These are phyloP conservation scores for Rickenella mellea DNA, from an alignment of 768 basidiomycete species.

Conservation along the genomic window DNA sequence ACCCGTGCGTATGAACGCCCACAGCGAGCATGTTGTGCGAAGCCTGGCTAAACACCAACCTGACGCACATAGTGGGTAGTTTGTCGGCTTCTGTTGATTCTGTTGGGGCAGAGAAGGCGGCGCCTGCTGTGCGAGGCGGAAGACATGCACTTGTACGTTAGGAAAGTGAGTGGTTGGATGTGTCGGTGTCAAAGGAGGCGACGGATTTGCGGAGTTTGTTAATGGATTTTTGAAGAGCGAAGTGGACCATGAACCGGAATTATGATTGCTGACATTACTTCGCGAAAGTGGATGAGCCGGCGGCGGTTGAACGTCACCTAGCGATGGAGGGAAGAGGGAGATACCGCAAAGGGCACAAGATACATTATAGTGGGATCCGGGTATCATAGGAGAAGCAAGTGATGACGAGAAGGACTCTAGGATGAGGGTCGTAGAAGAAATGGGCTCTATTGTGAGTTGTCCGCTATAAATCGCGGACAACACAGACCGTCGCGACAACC, in stretches of 20 bases:
- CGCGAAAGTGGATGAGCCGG: constrained; percentile 24
- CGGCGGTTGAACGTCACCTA: constrained; percentile 16
- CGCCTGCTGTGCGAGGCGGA: constrained; percentile 37
- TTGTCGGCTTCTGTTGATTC: constrained; percentile 24
- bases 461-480: constrained; percentile 78
- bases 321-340: constrained; percentile 33
- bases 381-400: constrained; percentile 29
- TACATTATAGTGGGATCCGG: constrained; percentile 41
- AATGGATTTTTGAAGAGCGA: constrained; percentile 50
- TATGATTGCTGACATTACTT: constrained; percentile 21
- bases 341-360: constrained; percentile 76
- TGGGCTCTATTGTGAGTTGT: constrained; percentile 82
- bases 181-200: constrained; percentile 23
- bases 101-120: constrained; percentile 12
- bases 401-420: constrained; percentile 35
- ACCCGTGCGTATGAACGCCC: constrained; percentile 78
- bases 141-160: constrained; percentile 48
- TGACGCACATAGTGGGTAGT: constrained; percentile 73
- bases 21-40: constrained; percentile 80
- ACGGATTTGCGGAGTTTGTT: constrained; percentile 22
- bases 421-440: constrained; percentile 51
- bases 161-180: constrained; percentile 16
- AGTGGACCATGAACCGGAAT: constrained; percentile 39
- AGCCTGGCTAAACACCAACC: constrained; percentile 85
- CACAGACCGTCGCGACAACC: constrained; percentile 84